Conservation (phyloP, 108 stramenopile species). For the Epithemia pelagica region DNA sequence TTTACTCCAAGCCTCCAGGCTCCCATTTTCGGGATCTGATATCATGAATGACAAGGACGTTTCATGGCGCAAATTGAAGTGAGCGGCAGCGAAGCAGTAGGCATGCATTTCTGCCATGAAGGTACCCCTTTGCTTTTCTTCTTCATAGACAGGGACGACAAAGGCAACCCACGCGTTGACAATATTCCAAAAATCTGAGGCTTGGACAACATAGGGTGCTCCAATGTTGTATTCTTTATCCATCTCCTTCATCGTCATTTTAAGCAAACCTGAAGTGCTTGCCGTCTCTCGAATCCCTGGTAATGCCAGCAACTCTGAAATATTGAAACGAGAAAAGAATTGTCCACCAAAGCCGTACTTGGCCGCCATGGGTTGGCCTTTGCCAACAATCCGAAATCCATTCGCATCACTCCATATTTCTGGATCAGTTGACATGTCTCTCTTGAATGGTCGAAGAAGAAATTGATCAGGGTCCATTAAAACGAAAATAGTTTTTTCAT, state of each 20-base stretch:
- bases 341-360: constrained; percentile 65
- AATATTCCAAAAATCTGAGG: constrained; percentile 62
- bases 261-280: neutral
- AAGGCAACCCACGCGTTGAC: constrained; percentile 56
- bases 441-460: constrained; percentile 51
- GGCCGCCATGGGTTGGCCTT: constrained; percentile 82
- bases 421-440: neutral
- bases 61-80: constrained; percentile 44
- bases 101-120: constrained; percentile 85
- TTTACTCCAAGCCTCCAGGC: neutral
- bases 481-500: constrained; percentile 48
- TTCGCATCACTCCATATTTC: neutral
- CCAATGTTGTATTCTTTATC: constrained; percentile 54
- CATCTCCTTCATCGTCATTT: neutral
- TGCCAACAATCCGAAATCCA: constrained; percentile 26
- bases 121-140: constrained; percentile 35
- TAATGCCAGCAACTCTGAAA: constrained; percentile 30
- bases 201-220: constrained; percentile 73
- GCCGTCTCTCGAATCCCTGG: neutral
- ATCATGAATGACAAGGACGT: constrained; percentile 46
- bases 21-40: constrained; percentile 13
- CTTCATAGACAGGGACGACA: constrained; percentile 56
- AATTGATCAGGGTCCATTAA: constrained; percentile 83
- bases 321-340: constrained; percentile 21
- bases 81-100: constrained; percentile 67